A percentile compares a stretch with the other conserved stretches of the same genome.
Evolutionary conservation across 78 protist species (phyloP).

Genomic region (Diacronema lutheri): DNA sequence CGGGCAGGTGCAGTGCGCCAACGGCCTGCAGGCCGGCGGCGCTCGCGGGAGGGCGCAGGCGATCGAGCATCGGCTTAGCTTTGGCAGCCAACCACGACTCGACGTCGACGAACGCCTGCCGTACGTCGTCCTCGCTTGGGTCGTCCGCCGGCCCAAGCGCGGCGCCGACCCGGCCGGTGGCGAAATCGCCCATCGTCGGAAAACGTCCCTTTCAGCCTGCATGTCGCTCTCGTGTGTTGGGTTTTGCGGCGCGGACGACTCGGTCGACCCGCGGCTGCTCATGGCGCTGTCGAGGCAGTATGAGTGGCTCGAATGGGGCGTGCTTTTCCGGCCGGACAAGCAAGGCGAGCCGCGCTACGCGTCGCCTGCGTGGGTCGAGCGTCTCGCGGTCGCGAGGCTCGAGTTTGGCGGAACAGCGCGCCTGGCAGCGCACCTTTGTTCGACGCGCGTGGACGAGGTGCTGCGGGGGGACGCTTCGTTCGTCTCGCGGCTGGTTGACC

Average conservation of each 20-base stretch:
- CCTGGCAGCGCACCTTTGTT: not conserved
- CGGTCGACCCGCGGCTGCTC: slow-evolving; percentile 23
- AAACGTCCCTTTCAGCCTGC: too few relatives aligned
- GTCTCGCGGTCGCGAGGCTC: not conserved
- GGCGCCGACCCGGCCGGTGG: too few relatives aligned
- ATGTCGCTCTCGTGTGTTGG: not conserved
- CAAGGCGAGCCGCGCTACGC: not conserved
- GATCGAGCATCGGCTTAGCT: too few relatives aligned
- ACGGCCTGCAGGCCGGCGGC: too few relatives aligned
- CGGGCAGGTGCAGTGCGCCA: too few relatives aligned
- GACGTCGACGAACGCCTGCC: too few relatives aligned
- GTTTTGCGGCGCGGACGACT: slow-evolving; percentile 26
- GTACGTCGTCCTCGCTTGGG: too few relatives aligned
- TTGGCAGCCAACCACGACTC: too few relatives aligned
- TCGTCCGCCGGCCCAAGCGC: too few relatives aligned
- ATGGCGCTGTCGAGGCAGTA: not conserved
- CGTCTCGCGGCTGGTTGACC: not conserved
- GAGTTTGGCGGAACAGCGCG: not conserved
- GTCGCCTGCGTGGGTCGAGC: not conserved
- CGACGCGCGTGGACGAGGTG: not conserved
- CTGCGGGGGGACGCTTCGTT: not conserved
- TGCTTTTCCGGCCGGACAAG: slow-evolving; percentile 12
- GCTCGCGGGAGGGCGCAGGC: too few relatives aligned
- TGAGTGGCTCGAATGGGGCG: slow-evolving; percentile 18
- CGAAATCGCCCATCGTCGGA: too few relatives aligned